Evolutionary conservation across 306 rosid genomes (phyloP).

Genomic region (Cajanus cajan): DNA sequence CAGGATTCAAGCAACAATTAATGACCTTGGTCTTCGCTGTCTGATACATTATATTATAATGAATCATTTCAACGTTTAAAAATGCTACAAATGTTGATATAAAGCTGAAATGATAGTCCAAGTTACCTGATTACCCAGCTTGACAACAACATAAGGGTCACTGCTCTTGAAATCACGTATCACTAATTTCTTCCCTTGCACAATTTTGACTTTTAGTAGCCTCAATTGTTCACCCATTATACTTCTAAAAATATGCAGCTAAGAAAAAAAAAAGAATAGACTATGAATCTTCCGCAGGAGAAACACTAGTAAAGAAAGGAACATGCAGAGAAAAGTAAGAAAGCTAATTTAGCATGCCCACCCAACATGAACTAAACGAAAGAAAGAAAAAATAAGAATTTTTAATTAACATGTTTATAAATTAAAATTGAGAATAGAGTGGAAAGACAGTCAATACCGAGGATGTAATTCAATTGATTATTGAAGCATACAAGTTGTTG

Average conservation of each 20-base stretch:
- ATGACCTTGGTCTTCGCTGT: conserved; percentile 80
- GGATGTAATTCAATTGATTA: too few species aligned
- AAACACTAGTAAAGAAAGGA: not conserved
- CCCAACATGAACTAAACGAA: not conserved
- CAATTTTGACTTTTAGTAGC: conserved; percentile 27
- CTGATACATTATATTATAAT: conserved; percentile 44
- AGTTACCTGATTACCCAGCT: conserved; percentile 70
- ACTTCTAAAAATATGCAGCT: not conserved
- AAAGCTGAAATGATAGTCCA: not conserved
- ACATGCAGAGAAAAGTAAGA: not conserved
- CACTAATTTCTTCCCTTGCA: conserved; percentile 68
- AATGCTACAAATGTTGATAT: not conserved
- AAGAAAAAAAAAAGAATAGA: not conserved
- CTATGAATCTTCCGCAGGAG: not conserved
- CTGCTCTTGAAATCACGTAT: conserved; percentile 86
- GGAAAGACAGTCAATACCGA: not conserved
- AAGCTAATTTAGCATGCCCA: not conserved
- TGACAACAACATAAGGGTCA: conserved; percentile 82
- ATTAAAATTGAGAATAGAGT: not conserved
- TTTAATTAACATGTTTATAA: too few species aligned
- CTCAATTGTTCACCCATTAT: conserved; percentile 33
- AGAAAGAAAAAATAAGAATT: not conserved
- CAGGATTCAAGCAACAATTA: conserved; percentile 43
- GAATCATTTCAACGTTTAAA: conserved; percentile 1
- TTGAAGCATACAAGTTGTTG: too few species aligned